Percentiles rank a stretch among this genome's conserved stretches.
phyloP scores from a whole-genome alignment of 768 basidiomycete genomes.

The Boletus rubescentipes region DNA sequence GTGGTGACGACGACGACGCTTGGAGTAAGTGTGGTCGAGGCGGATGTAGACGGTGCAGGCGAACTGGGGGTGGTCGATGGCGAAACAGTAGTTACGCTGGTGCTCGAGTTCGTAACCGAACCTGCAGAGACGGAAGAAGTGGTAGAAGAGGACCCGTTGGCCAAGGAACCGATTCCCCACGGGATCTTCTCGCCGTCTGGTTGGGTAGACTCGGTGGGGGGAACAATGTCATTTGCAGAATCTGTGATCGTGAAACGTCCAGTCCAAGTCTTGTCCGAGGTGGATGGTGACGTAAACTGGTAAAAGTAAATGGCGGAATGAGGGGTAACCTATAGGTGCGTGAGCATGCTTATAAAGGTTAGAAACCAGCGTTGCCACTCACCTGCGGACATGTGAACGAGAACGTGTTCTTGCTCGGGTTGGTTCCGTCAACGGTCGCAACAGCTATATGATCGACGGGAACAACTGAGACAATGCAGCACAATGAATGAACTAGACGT shows the following conservation, averaged over 20 bases:
- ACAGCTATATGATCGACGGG: conserved; percentile 46
- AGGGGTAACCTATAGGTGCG: conserved; percentile 49
- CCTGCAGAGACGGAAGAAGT: conserved; percentile 20
- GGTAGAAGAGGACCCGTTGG: conserved; percentile 41
- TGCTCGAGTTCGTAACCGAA: conserved; percentile 4
- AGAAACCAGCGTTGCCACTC: conserved; percentile 16
- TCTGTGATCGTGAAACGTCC: conserved; percentile 74
- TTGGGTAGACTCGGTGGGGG: conserved; percentile 54
- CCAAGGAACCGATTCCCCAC: conserved; percentile 66
- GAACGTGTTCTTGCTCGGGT: conserved; percentile 42
- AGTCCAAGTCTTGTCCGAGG: conserved; percentile 56
- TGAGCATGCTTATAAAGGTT: background rate
- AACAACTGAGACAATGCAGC: background rate
- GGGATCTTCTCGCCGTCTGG: conserved; percentile 50
- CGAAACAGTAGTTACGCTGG: background rate
- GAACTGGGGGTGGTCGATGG: conserved; percentile 5
- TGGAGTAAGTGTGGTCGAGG: background rate
- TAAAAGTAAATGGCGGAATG: conserved; percentile 78
- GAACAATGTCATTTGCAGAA: conserved; percentile 40
- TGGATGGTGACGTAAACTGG: conserved; percentile 56
- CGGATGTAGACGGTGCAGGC: background rate
- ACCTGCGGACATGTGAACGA: conserved; percentile 68
- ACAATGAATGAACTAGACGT: conserved; percentile 24
- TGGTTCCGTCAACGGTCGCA: conserved; percentile 63
- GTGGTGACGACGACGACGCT: background rate